These are phyloP conservation scores for Suhomyces kunorum DNA, from an alignment of 1,139 yeast species.

Conservation along the genomic window DNA sequence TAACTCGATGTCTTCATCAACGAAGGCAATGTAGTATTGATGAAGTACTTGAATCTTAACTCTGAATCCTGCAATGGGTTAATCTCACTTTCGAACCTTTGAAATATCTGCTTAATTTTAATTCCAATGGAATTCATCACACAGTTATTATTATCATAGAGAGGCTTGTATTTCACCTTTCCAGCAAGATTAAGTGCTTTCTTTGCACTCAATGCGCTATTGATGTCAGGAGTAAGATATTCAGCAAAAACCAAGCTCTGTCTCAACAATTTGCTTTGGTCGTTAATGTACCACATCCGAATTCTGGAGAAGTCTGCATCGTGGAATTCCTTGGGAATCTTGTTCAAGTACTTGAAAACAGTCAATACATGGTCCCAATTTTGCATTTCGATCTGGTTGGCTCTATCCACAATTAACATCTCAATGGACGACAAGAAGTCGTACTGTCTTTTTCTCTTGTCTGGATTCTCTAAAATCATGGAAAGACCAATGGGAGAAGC, in stretches of 20 bases:
- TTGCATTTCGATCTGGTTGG: constrained; percentile 88
- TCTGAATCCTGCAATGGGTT: constrained; percentile 73
- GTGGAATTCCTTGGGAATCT: constrained; percentile 72
- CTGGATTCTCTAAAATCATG: constrained; percentile 69
- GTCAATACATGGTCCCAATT: constrained; percentile 85
- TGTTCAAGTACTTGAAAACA: constrained; percentile 70
- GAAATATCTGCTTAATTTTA: constrained; percentile 71
- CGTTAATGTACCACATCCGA: constrained; percentile 90
- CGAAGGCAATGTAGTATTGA: constrained; percentile 71
- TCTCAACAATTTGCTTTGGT: constrained; percentile 69
- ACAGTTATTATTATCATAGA: constrained; percentile 38
- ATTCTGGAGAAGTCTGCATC: constrained; percentile 92
- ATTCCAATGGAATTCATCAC: constrained; percentile 54
- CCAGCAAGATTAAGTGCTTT: constrained; percentile 68
- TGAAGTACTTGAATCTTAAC: constrained; percentile 75
- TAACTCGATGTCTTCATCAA: constrained; percentile 56
- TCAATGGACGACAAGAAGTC: constrained; percentile 92
- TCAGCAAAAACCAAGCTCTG: constrained; percentile 79
- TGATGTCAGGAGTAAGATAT: constrained; percentile 78
- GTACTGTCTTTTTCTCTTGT: constrained; percentile 54
- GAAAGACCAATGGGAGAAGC: constrained; percentile 94
- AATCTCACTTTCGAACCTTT: constrained; percentile 56
- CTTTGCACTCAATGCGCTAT: constrained; percentile 58
- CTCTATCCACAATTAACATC: constrained; percentile 73
- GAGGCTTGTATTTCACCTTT: constrained; percentile 55